phyloP scores from a whole-genome alignment of 306 rosid genomes.

The Fragaria nilgerrensis region DNA sequence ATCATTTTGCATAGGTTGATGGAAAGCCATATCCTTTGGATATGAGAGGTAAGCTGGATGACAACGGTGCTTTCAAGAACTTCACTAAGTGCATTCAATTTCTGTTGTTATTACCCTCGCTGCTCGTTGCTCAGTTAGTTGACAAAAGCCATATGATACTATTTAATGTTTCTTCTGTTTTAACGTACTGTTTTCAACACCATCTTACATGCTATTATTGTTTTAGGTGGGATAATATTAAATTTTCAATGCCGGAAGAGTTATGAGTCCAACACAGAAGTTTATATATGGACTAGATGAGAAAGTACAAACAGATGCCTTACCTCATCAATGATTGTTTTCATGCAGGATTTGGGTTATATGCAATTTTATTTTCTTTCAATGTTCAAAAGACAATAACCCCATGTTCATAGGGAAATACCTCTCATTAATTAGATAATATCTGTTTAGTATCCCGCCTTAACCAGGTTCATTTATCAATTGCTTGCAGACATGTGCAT shows the following conservation, averaged over 20 bases:
- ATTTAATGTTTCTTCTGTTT: constrained; percentile 13
- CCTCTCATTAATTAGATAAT: neutral
- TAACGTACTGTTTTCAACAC: constrained; percentile 9
- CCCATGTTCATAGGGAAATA: neutral
- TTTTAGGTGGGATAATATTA: constrained; percentile 81
- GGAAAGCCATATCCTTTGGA: constrained; percentile 98
- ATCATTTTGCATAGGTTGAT: constrained; percentile 76
- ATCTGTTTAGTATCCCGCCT: neutral
- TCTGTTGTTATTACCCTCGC: constrained; percentile 14
- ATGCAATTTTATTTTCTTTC: neutral
- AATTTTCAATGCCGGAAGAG: constrained; percentile 26
- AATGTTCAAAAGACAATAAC: neutral
- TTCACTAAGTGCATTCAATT: constrained; percentile 68
- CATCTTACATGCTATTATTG: constrained; percentile 20
- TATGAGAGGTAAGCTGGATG: constrained; percentile 98
- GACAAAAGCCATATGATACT: neutral
- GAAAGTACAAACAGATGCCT: constrained; percentile 52
- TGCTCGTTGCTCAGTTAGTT: neutral
- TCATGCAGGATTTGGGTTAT: neutral
- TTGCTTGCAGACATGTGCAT: constrained; percentile 80
- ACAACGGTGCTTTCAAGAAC: constrained; percentile 92
- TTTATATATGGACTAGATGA: constrained; percentile 84
- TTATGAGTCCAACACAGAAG: constrained; percentile 70
- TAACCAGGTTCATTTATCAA: neutral
- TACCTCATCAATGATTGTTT: constrained; percentile 13